Evolutionary conservation across 2,329 filamentous ascomycete species (phyloP).

Genomic region (Ceratocystis destructans): DNA sequence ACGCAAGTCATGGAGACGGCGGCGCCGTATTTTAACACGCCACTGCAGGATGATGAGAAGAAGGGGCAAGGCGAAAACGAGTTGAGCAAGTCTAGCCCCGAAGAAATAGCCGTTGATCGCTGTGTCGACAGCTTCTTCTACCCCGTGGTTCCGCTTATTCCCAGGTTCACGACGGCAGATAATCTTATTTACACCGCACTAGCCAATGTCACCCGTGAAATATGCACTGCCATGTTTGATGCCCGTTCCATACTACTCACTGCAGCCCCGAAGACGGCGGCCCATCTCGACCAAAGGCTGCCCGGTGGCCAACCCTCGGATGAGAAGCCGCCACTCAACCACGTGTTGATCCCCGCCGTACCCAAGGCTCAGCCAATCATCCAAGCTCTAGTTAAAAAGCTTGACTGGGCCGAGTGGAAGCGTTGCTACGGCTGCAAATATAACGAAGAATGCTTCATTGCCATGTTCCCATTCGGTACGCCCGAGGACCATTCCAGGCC

Average conservation of each 20-base stretch:
- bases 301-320: neutral
- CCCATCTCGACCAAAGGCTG: neutral
- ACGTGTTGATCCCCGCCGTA: constrained; percentile 12
- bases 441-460: constrained; percentile 46
- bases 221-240: constrained; percentile 29
- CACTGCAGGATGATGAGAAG: constrained; percentile 22
- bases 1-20: constrained; percentile 30
- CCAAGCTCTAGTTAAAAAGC: constrained; percentile 31
- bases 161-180: constrained; percentile 31
- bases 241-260: constrained; percentile 12
- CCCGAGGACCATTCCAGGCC: constrained; percentile 36
- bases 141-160: constrained; percentile 25
- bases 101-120: constrained; percentile 32
- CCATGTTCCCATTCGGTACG: constrained; percentile 48
- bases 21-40: constrained; percentile 33
- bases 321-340: constrained; percentile 1
- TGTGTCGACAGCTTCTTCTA: constrained; percentile 28
- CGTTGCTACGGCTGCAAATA: constrained; percentile 38
- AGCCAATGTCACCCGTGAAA: constrained; percentile 27
- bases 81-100: neutral
- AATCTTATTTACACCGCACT: constrained; percentile 33
- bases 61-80: neutral
- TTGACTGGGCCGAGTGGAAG: constrained; percentile 49
- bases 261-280: neutral
- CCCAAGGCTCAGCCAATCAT: constrained; percentile 19